Evolutionary conservation across 345 rosid species (phyloP).

Genomic region (Pseudoturritis turrita): DNA sequence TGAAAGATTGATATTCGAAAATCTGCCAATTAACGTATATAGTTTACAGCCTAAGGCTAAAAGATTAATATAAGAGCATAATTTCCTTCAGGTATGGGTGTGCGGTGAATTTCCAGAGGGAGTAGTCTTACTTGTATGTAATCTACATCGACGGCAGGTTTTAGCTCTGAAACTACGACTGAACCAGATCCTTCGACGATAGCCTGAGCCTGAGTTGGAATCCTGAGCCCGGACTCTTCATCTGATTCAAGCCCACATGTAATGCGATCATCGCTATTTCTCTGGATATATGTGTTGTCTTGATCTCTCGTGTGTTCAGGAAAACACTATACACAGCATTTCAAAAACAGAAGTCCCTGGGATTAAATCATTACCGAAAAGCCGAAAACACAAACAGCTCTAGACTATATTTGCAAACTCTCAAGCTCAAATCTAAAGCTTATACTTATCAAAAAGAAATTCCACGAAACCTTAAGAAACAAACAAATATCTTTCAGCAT

Average conservation of each 20-base stretch:
- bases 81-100: not conserved
- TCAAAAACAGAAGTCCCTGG: constrained; percentile 62
- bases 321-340: constrained; percentile 77
- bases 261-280: constrained; percentile 40
- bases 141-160: constrained; percentile 80
- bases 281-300: constrained; percentile 36
- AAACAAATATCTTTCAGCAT: not conserved
- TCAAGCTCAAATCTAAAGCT: not conserved
- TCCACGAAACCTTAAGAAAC: not conserved
- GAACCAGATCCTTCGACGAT: constrained; percentile 76
- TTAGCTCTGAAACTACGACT: constrained; percentile 57
- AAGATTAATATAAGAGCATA: not conserved
- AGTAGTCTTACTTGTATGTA: constrained; percentile 64
- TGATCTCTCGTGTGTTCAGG: constrained; percentile 50
- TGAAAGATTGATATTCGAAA: not conserved
- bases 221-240: constrained; percentile 55
- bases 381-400: constrained; percentile 42
- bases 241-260: constrained; percentile 49
- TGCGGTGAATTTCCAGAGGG: not conserved
- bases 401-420: constrained; percentile 26
- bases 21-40: not conserved
- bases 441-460: not conserved
- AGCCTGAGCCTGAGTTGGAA: constrained; percentile 75
- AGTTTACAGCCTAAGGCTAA: not conserved
- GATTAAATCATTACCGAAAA: constrained; percentile 65